Conservation (phyloP, 495 filamentous ascomycete genomes). For the Sporormia fimetaria region DNA sequence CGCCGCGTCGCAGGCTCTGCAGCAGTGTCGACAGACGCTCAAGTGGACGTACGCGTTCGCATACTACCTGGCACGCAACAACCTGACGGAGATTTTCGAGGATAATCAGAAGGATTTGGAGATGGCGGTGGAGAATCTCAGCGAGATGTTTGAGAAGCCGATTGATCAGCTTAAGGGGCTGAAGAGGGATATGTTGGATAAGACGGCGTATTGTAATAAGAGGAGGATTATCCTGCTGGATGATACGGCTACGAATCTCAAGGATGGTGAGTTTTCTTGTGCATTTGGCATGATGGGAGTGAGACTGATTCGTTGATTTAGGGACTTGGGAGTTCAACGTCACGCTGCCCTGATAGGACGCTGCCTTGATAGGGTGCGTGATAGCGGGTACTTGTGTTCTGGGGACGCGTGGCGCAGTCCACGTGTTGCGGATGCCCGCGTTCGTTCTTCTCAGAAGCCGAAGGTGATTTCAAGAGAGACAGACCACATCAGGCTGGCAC, state of each 20-base stretch:
- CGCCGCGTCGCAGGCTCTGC: slow-evolving; percentile 81
- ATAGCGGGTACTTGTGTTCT: too few relatives aligned
- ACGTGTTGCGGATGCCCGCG: too few relatives aligned
- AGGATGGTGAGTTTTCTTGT: slow-evolving; percentile 53
- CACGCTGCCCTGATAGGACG: slow-evolving; percentile 13
- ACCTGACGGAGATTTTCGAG: slow-evolving; percentile 93
- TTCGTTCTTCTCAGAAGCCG: too few relatives aligned
- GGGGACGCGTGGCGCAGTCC: too few relatives aligned
- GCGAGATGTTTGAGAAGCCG: slow-evolving; percentile 96
- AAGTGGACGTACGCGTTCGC: slow-evolving; percentile 99
- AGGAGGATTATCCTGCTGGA: slow-evolving; percentile 77
- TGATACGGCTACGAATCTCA: slow-evolving; percentile 84
- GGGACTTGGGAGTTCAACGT: slow-evolving; percentile 35
- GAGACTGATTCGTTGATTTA: slow-evolving; percentile 7
- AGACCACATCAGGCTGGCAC: too few relatives aligned
- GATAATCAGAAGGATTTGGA: slow-evolving; percentile 98
- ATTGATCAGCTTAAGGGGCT: slow-evolving; percentile 68
- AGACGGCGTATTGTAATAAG: slow-evolving; percentile 91
- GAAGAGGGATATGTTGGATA: slow-evolving; percentile 97
- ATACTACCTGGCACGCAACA: slow-evolving; percentile 90
- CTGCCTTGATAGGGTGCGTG: too few relatives aligned
- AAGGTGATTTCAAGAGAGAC: too few relatives aligned
- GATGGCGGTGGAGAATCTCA: slow-evolving; percentile 87
- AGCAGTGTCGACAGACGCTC: slow-evolving; percentile 89
- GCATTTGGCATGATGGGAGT: not conserved